Base-by-base conservation (phyloP, 495 filamentous ascomycete species). In the Penicillium simplicissimum region DNA sequence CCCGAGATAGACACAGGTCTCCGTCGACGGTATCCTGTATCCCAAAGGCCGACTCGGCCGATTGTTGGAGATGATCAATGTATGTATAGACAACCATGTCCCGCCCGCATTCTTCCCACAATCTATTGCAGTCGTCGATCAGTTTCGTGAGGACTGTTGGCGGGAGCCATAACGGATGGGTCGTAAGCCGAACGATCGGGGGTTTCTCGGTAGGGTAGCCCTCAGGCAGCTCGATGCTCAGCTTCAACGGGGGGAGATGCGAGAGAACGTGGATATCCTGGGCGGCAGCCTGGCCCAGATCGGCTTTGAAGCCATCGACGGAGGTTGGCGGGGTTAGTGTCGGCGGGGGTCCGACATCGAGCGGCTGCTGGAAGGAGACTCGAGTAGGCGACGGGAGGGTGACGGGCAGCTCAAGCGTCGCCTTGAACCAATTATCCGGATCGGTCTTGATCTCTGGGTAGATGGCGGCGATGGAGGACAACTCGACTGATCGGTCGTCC, bases 31-130 rank as follows among this genome's bases (percentile, higher is more conserved):
- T 71, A 40, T 85, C 81, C 21, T 83, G 78, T 14, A 95, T 78
- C n/a, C 83, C 89, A 70, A 97, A 97, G 1, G 84, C 87, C 8
- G 81, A 76, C 62, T 96, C 92, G 17, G 89, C 85, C 3, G 87
- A 82, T 75, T 92, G 90, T 66, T 95, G 91, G 28, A 98, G 76
- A 67, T 88, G 85, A 74, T 96, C 93, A 60, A 98, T 94, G 62
- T 93, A 96, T 0, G 86, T 84, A 71, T 85, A 98, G 15, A 96
- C 83, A 7, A 96, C 87, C 65, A 89, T 84, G 64, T 88, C 85
- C 28, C 78, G 85, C 1, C 92, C 93, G 51, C 87, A 83, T 57
- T 96, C 92, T 63, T 94, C 87, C 95, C 95, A 98, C 14, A 96
- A 74, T 6, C 73, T 70, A 37, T 74, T 60, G 1, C 83, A 86